phyloP scores from a whole-genome alignment of 345 rosid species.

The Heritiera littoralis region DNA sequence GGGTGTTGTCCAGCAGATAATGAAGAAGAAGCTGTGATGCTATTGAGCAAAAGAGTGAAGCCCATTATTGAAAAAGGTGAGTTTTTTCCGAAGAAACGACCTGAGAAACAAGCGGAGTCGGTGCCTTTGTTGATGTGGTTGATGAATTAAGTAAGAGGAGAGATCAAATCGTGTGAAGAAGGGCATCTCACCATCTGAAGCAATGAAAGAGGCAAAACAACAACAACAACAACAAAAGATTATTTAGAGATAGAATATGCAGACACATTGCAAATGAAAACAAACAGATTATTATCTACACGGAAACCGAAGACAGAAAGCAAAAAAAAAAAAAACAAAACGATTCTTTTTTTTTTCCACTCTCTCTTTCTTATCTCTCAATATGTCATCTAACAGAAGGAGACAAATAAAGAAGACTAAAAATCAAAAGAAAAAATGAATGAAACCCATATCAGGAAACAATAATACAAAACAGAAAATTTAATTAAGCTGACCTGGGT shows the following conservation, averaged over 20 bases:
- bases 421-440: slow-evolving; percentile 25
- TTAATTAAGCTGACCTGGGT: slow-evolving; percentile 32
- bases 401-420: slow-evolving; percentile 27
- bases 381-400: slow-evolving; percentile 16
- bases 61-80: slow-evolving; percentile 39
- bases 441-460: slow-evolving; percentile 20
- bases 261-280: slow-evolving; percentile 62
- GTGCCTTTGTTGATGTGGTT: slow-evolving; percentile 23
- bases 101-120: slow-evolving; percentile 39
- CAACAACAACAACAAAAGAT: slow-evolving; percentile 32
- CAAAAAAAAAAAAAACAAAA: slow-evolving; percentile 24
- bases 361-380: slow-evolving; percentile 20
- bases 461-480: slow-evolving; percentile 26
- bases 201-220: slow-evolving; percentile 25
- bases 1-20: slow-evolving; percentile 27
- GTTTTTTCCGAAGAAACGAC: slow-evolving; percentile 24
- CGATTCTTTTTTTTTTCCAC: not conserved
- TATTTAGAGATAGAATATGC: slow-evolving; percentile 40
- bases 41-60: slow-evolving; percentile 31
- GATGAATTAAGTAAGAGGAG: slow-evolving; percentile 29
- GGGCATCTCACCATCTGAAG: slow-evolving; percentile 66
- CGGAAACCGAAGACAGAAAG: slow-evolving; percentile 32
- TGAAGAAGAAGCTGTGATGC: slow-evolving; percentile 33
- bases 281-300: slow-evolving; percentile 39
- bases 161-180: slow-evolving; percentile 42